These are phyloP conservation scores for Ettlia oleoabundans DNA, from an alignment of 139 green algal species.

Conservation along the genomic window DNA sequence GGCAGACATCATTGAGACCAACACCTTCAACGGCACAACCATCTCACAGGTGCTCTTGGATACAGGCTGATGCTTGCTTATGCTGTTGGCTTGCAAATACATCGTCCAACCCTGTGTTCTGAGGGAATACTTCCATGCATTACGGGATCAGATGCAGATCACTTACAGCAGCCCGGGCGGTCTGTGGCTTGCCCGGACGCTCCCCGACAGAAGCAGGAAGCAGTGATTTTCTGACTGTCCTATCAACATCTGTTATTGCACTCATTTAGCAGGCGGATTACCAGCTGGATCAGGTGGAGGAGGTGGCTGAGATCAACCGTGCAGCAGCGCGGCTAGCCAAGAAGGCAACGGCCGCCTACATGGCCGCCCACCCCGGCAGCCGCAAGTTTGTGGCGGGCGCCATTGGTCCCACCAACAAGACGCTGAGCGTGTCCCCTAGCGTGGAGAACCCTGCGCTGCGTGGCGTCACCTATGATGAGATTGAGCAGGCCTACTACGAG, in stretches of 20 bases:
- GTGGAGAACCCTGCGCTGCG: conserved; percentile 97
- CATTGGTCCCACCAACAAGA: conserved; percentile 97
- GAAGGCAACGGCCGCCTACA: conserved; percentile 71
- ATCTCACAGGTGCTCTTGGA: conserved; percentile 79
- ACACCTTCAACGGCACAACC: conserved; percentile 97
- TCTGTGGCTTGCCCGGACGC: no score
- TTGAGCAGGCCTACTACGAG: conserved; percentile 94
- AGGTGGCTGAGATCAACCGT: conserved; percentile 94
- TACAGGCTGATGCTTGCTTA: no score
- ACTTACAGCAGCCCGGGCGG: no score
- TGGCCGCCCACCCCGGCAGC: conserved; percentile 77
- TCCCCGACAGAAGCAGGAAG: no score
- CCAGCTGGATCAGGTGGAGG: conserved; percentile 82
- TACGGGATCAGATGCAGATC: no score
- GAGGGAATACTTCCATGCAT: no score
- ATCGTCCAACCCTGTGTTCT: no score
- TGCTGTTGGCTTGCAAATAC: no score
- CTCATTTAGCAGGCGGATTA: conserved; percentile 87
- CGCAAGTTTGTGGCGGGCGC: conserved; percentile 94
- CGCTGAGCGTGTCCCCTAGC: conserved; percentile 92
- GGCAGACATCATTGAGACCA: conserved; percentile 99
- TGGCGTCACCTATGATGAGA: conserved; percentile 95
- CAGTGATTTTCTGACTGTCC: neutral
- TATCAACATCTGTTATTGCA: conserved; percentile 40
- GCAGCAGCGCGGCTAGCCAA: conserved; percentile 89